Evolutionary conservation across 2,329 filamentous ascomycete species (phyloP).

Genomic region (Whalleya microplaca): DNA sequence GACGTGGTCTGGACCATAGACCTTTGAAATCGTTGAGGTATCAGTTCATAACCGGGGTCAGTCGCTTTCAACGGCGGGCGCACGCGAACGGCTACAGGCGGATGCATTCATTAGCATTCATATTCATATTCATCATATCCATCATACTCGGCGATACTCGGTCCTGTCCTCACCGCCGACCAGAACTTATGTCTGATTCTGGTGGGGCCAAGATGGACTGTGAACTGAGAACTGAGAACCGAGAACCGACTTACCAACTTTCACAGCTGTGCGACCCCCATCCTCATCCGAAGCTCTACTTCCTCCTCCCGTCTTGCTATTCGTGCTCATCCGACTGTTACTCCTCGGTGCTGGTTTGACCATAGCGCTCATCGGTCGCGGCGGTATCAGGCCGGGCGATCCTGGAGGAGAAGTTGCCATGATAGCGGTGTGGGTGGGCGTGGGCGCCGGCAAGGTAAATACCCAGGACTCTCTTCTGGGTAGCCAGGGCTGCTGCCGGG

Average conservation of each 20-base stretch:
- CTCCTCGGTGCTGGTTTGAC: slow-evolving; percentile 74
- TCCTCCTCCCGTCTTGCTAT: slow-evolving; percentile 72
- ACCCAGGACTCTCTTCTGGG: not conserved
- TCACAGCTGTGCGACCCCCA: slow-evolving; percentile 79
- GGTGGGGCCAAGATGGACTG: no score
- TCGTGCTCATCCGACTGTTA: slow-evolving; percentile 84
- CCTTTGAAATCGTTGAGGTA: slow-evolving; percentile 92
- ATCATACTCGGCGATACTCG: no score
- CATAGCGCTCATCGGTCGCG: slow-evolving; percentile 81
- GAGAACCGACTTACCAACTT: slow-evolving; percentile 94
- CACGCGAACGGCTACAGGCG: slow-evolving; percentile 77
- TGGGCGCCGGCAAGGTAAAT: slow-evolving; percentile 16
- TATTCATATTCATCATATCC: no score
- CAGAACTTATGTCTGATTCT: no score
- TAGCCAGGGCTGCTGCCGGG: no score
- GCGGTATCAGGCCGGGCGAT: slow-evolving; percentile 61
- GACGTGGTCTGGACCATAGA: slow-evolving; percentile 90
- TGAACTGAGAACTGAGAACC: no score
- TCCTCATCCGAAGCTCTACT: slow-evolving; percentile 91
- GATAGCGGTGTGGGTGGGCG: slow-evolving; percentile 31
- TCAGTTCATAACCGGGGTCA: slow-evolving; percentile 92
- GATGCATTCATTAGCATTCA: slow-evolving; percentile 8
- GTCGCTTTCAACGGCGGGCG: slow-evolving; percentile 80
- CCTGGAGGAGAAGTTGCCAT: slow-evolving; percentile 74
- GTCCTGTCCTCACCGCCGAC: no score